These are phyloP conservation scores for Curvularia spicifera DNA, from an alignment of 2,329 filamentous ascomycete genomes.

Conservation along the genomic window DNA sequence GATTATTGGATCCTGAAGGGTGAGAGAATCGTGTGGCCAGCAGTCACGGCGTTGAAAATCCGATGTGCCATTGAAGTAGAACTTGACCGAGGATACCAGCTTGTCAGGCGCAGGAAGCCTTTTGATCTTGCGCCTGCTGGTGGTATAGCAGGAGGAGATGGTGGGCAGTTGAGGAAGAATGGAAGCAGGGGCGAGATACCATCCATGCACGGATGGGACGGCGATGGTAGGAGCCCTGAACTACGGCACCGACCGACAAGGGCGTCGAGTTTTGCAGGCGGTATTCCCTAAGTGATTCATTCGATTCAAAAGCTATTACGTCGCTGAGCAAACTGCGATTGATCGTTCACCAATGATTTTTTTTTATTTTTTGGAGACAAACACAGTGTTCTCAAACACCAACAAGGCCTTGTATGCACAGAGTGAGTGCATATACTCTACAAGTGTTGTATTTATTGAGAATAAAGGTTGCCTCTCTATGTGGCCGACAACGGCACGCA, in stretches of 20 bases:
- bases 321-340: background rate
- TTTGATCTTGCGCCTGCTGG: conserved; percentile 40
- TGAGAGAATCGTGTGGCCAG: conserved; percentile 90
- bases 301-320: background rate
- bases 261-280: conserved; percentile 41
- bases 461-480: background rate
- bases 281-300: conserved; percentile 2
- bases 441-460: background rate
- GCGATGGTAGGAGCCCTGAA: conserved; percentile 10
- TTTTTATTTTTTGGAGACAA: background rate
- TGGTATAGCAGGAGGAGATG: conserved; percentile 14
- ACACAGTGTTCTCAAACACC: background rate
- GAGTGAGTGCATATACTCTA: background rate
- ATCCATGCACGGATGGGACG: conserved; percentile 20
- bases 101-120: conserved; percentile 66
- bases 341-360: background rate
- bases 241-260: conserved; percentile 26
- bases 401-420: background rate
- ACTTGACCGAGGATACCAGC: conserved; percentile 83
- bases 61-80: conserved; percentile 87
- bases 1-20: conserved; percentile 86
- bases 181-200: conserved; percentile 31
- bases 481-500: background rate
- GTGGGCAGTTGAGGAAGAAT: conserved; percentile 29
- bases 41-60: conserved; percentile 79